Evolutionary conservation across 148 eudicot species (phyloP).

Genomic region (Mesembryanthemum crystallinum): DNA sequence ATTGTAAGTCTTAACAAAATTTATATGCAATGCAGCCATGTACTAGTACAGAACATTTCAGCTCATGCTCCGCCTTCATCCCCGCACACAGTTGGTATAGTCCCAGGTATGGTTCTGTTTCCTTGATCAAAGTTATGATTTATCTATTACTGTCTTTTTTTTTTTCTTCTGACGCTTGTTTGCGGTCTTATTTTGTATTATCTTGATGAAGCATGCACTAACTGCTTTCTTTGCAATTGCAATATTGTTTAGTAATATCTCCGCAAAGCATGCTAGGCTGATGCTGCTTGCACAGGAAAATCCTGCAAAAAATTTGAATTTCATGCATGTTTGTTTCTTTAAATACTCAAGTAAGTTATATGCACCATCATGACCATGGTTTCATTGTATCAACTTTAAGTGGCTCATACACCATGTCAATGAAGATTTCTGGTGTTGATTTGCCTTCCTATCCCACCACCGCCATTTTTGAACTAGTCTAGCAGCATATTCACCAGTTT

Average conservation of each 20-base stretch:
- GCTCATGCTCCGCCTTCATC: constrained; percentile 46
- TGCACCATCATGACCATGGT: not conserved
- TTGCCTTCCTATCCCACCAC: not conserved
- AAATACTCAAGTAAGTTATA: not conserved
- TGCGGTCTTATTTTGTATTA: not conserved
- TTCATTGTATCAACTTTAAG: not conserved
- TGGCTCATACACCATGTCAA: not conserved
- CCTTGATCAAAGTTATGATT: not conserved
- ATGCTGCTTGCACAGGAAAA: not conserved
- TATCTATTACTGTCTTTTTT: not conserved
- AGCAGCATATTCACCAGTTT: too few species aligned
- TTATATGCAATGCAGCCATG: constrained; percentile 39
- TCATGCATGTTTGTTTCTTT: not conserved
- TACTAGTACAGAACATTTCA: constrained; percentile 47
- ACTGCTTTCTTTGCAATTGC: not conserved
- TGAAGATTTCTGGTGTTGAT: not conserved
- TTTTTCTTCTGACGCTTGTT: not conserved
- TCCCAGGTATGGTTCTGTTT: constrained; percentile 38
- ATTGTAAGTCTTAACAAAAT: not conserved
- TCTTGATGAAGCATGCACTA: not conserved
- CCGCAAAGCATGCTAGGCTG: too few species aligned
- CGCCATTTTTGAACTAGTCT: not conserved
- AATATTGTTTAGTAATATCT: too few species aligned
- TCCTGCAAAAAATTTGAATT: not conserved
- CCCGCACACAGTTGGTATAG: constrained; percentile 52